Conservation (phyloP, 345 rosid species). For the Gossypium herbaceum region DNA sequence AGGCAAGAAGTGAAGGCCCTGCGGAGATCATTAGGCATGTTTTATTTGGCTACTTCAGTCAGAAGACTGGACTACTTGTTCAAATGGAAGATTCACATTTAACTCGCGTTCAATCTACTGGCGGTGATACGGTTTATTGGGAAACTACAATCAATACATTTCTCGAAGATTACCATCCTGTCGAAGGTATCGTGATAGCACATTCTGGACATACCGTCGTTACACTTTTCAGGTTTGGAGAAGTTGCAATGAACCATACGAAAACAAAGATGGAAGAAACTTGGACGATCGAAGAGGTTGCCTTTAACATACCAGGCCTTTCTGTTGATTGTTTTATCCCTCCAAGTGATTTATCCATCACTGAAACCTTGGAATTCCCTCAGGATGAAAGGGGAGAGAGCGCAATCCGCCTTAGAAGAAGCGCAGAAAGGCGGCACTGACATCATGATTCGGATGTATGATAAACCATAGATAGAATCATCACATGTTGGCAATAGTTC, state of each 20-base stretch:
- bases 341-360: conserved; percentile 66
- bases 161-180: conserved; percentile 74
- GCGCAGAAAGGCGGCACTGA: conserved; percentile 28
- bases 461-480: conserved; percentile 20
- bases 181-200: conserved; percentile 94
- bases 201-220: conserved; percentile 84
- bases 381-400: conserved; percentile 64
- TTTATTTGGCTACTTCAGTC: conserved; percentile 84
- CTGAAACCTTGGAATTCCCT: conserved; percentile 57
- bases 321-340: conserved; percentile 89
- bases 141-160: conserved; percentile 82
- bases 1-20: conserved; percentile 82
- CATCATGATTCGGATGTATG: conserved; percentile 41
- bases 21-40: conserved; percentile 90
- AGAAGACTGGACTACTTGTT: conserved; percentile 80
- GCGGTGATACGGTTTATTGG: conserved; percentile 84
- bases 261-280: conserved; percentile 95
- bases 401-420: conserved; percentile 54
- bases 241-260: conserved; percentile 79
- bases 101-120: conserved; percentile 75
- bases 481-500: conserved; percentile 37
- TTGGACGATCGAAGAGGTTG: conserved; percentile 96
- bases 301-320: conserved; percentile 84
- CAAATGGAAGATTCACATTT: conserved; percentile 87
- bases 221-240: conserved; percentile 87